Conservation (phyloP, 1,139 yeast genomes). For the Sugiyamaella castrensis region DNA sequence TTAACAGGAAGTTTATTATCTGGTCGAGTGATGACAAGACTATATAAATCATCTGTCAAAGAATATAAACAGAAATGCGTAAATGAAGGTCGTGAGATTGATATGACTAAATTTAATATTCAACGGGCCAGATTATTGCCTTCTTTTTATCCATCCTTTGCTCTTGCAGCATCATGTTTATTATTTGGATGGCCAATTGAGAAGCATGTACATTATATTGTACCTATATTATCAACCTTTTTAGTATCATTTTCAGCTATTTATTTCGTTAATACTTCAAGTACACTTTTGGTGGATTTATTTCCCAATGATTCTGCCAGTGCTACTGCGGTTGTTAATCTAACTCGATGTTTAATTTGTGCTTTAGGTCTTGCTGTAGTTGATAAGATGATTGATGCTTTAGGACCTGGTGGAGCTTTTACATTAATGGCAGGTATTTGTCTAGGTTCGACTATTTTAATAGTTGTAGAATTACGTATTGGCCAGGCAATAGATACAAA, state of each 20-base stretch:
- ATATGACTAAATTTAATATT: constrained; percentile 43
- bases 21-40: constrained; percentile 36
- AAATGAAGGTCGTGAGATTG: constrained; percentile 40
- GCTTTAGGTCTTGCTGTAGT: constrained; percentile 65
- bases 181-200: constrained; percentile 72
- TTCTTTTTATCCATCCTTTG: constrained; percentile 36
- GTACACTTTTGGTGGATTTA: constrained; percentile 59
- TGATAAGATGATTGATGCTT: constrained; percentile 49
- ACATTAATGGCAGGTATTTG: constrained; percentile 51
- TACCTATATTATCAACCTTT: constrained; percentile 55
- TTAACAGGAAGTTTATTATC: constrained; percentile 36
- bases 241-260: constrained; percentile 50
- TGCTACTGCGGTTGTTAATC: constrained; percentile 57
- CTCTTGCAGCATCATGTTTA: constrained; percentile 40
- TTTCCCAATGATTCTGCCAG: constrained; percentile 60
- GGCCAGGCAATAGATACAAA: constrained; percentile 17
- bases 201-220: constrained; percentile 48
- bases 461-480: constrained; percentile 20
- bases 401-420: constrained; percentile 64
- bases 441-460: constrained; percentile 16
- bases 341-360: constrained; percentile 57
- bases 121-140: constrained; percentile 47
- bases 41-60: constrained; percentile 26
- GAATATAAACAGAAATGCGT: constrained; percentile 35
- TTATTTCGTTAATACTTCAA: constrained; percentile 49